Evolutionary conservation across 371 early-diverging fungal genomes (phyloP), one percentile per base, ranked within the genome.

Genomic region (Apophysomyces ossiformis): DNA sequence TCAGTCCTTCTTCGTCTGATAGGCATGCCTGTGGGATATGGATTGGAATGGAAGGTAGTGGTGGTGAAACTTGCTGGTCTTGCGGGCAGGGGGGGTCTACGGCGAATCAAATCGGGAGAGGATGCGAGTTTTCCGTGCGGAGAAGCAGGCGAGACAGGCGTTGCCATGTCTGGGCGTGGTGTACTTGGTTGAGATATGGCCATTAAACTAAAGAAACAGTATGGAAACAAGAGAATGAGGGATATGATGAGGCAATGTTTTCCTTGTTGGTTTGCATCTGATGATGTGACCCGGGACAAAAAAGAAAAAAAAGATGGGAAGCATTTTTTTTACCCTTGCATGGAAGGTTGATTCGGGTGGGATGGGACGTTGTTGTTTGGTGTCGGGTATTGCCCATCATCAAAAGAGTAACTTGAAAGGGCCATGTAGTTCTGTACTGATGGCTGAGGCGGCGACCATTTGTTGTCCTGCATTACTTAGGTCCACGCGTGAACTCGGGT

Each of bases 1-100:
- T 82, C 83, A 36, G 78, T 78, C 69, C 83, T 66, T 18, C 80
- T 72, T 43, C 78, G 72, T 63, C 83, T 70, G 35, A 75, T 62
- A 9, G 75, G 70, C 32, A 57, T 64, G n/a, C 67, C 67, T 9
- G 61, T 45, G 11, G 78, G 78, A 61, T 82, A 82, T 43, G 83
- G 83, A 64, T 74, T 76, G 1, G 76, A 76, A 47, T 74, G 76
- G 57, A 80, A 80, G 13, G 73, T 80, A 11, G 77, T 75, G n/a
- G 77, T 74, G 9, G 80, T 73, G 63, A 80, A 80, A 61, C 80
- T 78, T 6, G 81, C 73, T 11, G 78, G 74, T 43, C 75, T 70
- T 7, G 78, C 62, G 37, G 78, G 79, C 41, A 79, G 63, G 37
- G 74, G 75, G 32, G 79, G 79, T 18, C 79, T 67, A 66, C 72